Evolutionary conservation across 2,329 filamentous ascomycete species (phyloP).

Genomic region (Fusarium graminum): DNA sequence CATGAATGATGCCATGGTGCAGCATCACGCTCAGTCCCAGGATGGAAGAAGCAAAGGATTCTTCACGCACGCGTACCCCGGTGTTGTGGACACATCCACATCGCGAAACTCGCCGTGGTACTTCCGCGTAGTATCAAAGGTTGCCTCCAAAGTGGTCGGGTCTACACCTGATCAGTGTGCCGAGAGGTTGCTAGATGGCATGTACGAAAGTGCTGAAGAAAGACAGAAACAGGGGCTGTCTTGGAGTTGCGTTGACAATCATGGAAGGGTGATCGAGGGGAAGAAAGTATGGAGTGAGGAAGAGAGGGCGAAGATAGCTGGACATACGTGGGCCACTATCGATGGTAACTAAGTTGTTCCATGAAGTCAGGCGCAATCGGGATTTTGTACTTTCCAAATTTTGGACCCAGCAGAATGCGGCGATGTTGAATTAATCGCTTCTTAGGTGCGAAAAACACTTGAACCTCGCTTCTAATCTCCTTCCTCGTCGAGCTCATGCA

Average conservation of each 20-base stretch:
- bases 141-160: constrained; percentile 51
- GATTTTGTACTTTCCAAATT: too few relatives aligned
- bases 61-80: constrained; percentile 59
- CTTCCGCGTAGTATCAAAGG: constrained; percentile 46
- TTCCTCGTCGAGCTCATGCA: too few relatives aligned
- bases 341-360: neutral
- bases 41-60: constrained; percentile 22
- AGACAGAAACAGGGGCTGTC: constrained; percentile 29
- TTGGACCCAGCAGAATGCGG: too few relatives aligned
- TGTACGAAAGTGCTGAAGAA: constrained; percentile 17
- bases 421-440: too few relatives aligned
- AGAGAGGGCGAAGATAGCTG: constrained; percentile 46
- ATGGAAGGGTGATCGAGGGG: constrained; percentile 41
- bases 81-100: constrained; percentile 49
- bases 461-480: too few relatives aligned
- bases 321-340: constrained; percentile 49
- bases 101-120: constrained; percentile 5
- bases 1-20: constrained; percentile 57
- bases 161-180: constrained; percentile 49
- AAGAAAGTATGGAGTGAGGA: constrained; percentile 50
- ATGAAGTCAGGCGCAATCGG: too few relatives aligned
- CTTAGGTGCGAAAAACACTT: too few relatives aligned
- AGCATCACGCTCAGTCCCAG: constrained; percentile 47
- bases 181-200: constrained; percentile 46
- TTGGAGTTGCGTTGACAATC: constrained; percentile 51